Conservation (phyloP, 2,329 filamentous ascomycete genomes). For the Escovopsis weberi region DNA sequence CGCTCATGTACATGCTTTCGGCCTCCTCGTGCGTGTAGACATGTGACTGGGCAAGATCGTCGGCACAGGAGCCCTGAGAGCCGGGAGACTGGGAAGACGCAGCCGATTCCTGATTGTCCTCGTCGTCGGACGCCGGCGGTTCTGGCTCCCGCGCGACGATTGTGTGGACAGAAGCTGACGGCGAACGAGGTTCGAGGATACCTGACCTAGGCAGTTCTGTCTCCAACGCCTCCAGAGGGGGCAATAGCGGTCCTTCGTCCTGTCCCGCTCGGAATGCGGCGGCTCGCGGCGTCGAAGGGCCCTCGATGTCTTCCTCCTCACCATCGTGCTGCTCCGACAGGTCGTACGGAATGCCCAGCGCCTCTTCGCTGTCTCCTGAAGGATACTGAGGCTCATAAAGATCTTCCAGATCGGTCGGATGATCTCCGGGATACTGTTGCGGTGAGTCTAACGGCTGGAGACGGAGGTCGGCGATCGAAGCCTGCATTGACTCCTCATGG, state of each 20-base stretch:
- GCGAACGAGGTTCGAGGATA: not conserved
- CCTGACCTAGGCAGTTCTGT: not conserved
- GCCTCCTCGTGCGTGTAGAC: constrained; percentile 68
- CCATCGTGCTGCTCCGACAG: constrained; percentile 21
- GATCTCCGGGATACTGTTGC: constrained; percentile 13
- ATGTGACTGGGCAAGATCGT: constrained; percentile 49
- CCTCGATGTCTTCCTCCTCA: constrained; percentile 20
- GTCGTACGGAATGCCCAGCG: constrained; percentile 42
- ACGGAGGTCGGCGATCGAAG: not conserved
- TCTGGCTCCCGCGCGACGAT: not conserved
- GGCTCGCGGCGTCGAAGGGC: constrained; percentile 38
- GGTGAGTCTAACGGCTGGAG: constrained; percentile 10
- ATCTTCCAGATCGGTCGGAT: constrained; percentile 10
- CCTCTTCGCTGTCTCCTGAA: constrained; percentile 38
- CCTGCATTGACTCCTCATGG: not conserved
- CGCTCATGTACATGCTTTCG: constrained; percentile 78
- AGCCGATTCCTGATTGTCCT: not conserved
- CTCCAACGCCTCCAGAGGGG: constrained; percentile 4
- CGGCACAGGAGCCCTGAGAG: constrained; percentile 9
- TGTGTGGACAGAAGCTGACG: not conserved
- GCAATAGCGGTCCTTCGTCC: constrained; percentile 7
- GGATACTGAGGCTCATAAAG: constrained; percentile 11
- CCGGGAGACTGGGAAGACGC: not conserved
- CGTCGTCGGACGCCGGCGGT: not conserved
- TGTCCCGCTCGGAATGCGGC: constrained; percentile 14